phyloP scores from a whole-genome alignment of 2,329 filamentous ascomycete species.

The Keithomyces neogunnii region DNA sequence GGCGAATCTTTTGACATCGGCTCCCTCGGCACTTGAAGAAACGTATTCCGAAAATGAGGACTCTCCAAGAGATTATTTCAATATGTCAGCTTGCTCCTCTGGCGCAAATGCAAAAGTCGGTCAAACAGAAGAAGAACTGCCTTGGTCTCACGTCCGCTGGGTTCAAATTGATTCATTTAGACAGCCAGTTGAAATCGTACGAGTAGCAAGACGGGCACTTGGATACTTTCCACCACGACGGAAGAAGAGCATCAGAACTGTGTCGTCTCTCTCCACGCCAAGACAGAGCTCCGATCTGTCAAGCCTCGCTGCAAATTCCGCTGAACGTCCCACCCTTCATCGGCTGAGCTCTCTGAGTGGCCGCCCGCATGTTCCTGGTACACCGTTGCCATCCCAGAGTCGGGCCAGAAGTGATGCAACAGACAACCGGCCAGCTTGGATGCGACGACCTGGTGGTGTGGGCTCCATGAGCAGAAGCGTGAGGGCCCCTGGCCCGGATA shows the following conservation, averaged over 20 bases:
- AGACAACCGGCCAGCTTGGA: slow-evolving; percentile 46
- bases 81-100: slow-evolving; percentile 19
- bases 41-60: slow-evolving; percentile 13
- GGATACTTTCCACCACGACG: slow-evolving; percentile 88
- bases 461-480: slow-evolving; percentile 69
- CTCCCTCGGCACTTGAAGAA: slow-evolving; percentile 27
- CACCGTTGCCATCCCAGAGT: slow-evolving; percentile 26
- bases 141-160: slow-evolving; percentile 87
- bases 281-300: slow-evolving; percentile 55
- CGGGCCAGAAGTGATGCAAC: slow-evolving; percentile 28
- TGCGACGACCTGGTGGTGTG: slow-evolving; percentile 80
- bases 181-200: slow-evolving; percentile 73
- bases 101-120: slow-evolving; percentile 17
- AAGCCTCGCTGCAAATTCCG: slow-evolving; percentile 31
- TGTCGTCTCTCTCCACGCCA: slow-evolving; percentile 59
- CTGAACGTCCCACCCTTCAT: slow-evolving; percentile 26
- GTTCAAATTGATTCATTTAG: slow-evolving; percentile 64
- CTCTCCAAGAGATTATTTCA: slow-evolving; percentile 34
- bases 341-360: slow-evolving; percentile 33
- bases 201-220: slow-evolving; percentile 69
- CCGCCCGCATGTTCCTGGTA: slow-evolving; percentile 24
- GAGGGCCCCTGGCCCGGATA: slow-evolving; percentile 69
- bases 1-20: slow-evolving; percentile 43
- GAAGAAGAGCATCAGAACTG: slow-evolving; percentile 69
- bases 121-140: slow-evolving; percentile 51